Conservation (phyloP, 2,329 filamentous ascomycete species). For the Claviceps maximensis region DNA sequence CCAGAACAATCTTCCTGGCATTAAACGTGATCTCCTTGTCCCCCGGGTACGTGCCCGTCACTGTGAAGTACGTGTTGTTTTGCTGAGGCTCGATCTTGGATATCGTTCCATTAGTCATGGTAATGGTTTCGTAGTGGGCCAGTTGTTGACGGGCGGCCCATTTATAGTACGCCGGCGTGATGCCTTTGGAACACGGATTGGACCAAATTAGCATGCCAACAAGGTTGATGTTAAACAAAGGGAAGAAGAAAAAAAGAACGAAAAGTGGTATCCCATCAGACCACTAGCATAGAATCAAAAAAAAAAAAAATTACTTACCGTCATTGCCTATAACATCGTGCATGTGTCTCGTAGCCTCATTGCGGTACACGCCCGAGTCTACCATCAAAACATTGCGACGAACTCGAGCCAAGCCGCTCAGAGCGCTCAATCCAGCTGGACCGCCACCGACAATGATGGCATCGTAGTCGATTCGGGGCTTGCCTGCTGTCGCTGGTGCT, state of each 20-base stretch:
- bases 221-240: too few relatives aligned
- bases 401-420: slow-evolving; percentile 47
- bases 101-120: slow-evolving; percentile 39
- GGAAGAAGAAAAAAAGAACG: too few relatives aligned
- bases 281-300: too few relatives aligned
- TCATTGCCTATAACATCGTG: slow-evolving; percentile 49
- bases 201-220: background rate
- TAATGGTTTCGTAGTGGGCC: slow-evolving; percentile 33
- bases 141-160: slow-evolving; percentile 40
- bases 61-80: slow-evolving; percentile 32
- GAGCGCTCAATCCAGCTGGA: slow-evolving; percentile 38
- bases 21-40: slow-evolving; percentile 21
- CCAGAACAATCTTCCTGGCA: slow-evolving; percentile 42
- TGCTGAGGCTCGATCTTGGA: slow-evolving; percentile 24
- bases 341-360: slow-evolving; percentile 41
- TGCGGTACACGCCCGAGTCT: slow-evolving; percentile 46
- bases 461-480: slow-evolving; percentile 28
- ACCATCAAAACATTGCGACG: slow-evolving; percentile 40
- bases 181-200: slow-evolving; percentile 23
- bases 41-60: slow-evolving; percentile 16
- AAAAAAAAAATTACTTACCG: slow-evolving; percentile 23
- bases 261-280: too few relatives aligned
- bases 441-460: slow-evolving; percentile 45
- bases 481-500: slow-evolving; percentile 5
- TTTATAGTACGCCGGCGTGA: slow-evolving; percentile 41